Evolutionary conservation across 2,329 filamentous ascomycete species (phyloP).

Genomic region (Shiraia sp.): DNA sequence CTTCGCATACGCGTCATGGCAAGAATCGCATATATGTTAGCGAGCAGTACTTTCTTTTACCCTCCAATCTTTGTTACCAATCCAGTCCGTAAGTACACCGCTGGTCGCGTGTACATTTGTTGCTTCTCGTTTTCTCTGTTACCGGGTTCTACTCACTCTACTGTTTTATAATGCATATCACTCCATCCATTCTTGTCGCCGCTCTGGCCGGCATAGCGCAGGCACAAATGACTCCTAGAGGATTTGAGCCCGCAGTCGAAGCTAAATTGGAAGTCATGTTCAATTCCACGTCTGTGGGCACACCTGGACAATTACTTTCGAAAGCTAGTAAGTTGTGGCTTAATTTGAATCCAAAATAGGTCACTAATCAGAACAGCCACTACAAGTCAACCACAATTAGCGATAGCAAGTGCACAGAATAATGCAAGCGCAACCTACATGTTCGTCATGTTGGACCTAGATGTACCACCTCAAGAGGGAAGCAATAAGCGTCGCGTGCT

Average conservation of each 20-base stretch:
- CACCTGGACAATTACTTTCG: conserved; percentile 30
- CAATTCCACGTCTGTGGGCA: conserved; percentile 34
- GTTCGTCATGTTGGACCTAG: conserved; percentile 44
- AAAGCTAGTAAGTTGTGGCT: conserved; percentile 29
- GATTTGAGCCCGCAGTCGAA: conserved; percentile 32
- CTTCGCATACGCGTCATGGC: conserved; percentile 18
- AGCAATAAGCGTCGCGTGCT: conserved; percentile 33
- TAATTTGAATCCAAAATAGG: background rate
- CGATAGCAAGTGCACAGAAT: conserved; percentile 18
- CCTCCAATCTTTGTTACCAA: conserved; percentile 2
- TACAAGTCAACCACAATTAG: conserved; percentile 32
- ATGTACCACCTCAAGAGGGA: conserved; percentile 31
- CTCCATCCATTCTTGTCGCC: conserved; percentile 25
- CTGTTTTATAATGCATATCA: conserved; percentile 25
- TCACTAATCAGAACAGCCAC: conserved; percentile 26
- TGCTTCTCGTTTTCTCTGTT: background rate
- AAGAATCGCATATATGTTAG: conserved; percentile 19
- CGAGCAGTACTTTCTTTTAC: conserved; percentile 4
- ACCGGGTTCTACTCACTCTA: no score
- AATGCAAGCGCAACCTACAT: conserved; percentile 30
- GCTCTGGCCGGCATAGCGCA: conserved; percentile 28
- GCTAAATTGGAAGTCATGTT: conserved; percentile 38
- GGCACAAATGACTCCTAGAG: conserved; percentile 36
- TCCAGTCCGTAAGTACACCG: background rate
- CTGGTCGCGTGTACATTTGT: conserved; percentile 8